phyloP scores from a whole-genome alignment of 73 alveolate genomes.

The Diophrys appendiculata region DNA sequence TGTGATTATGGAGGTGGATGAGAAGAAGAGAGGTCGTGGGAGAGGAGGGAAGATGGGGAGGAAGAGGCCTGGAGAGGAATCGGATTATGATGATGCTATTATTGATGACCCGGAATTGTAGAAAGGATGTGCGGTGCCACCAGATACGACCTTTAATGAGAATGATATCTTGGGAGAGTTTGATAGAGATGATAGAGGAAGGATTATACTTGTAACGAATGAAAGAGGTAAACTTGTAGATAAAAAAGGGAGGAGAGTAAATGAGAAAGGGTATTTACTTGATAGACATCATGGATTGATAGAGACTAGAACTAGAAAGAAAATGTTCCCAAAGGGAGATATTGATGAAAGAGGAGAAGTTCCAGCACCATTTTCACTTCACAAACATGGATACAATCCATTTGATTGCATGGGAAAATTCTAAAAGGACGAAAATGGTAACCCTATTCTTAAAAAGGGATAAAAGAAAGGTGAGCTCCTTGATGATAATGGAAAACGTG shows the following conservation, averaged over 20 bases:
- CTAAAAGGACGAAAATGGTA: conserved; percentile 16
- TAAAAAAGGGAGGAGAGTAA: conserved; percentile 58
- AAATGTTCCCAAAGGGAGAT: conserved; percentile 34
- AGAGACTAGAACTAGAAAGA: not conserved
- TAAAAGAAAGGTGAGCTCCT: conserved; percentile 24
- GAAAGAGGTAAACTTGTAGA: conserved; percentile 47
- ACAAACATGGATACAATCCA: conserved; percentile 49
- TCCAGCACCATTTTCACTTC: conserved; percentile 45
- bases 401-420: conserved; percentile 4
- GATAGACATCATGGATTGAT: conserved; percentile 37
- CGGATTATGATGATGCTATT: conserved; percentile 14
- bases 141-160: conserved; percentile 43
- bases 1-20: not conserved
- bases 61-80: not conserved
- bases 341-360: conserved; percentile 57
- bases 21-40: not conserved
- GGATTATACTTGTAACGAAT: conserved; percentile 41
- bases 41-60: not conserved
- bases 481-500: conserved; percentile 12
- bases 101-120: conserved; percentile 45
- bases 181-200: conserved; percentile 62
- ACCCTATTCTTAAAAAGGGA: conserved; percentile 7
- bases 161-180: conserved; percentile 60
- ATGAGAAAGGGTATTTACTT: conserved; percentile 47
- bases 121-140: conserved; percentile 32